These are phyloP conservation scores for Penicillium coffeae DNA, from an alignment of 495 filamentous ascomycete genomes.

Conservation along the genomic window DNA sequence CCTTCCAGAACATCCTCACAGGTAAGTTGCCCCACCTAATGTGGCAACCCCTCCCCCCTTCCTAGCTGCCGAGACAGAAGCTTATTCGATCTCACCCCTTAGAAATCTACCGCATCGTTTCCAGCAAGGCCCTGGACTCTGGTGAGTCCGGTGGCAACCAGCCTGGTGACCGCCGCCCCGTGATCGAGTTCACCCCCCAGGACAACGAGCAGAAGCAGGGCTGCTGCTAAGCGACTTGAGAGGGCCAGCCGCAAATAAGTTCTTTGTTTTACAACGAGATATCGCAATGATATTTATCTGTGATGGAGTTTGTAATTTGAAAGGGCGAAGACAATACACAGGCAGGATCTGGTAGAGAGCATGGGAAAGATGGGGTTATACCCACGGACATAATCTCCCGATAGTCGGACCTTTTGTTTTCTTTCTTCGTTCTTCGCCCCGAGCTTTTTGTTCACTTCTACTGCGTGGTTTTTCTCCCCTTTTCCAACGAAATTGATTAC, in stretches of 20 bases:
- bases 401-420: conserved; percentile 27
- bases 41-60: neutral
- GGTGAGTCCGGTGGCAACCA: conserved; percentile 72
- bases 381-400: conserved; percentile 17
- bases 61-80: neutral
- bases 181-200: conserved; percentile 74
- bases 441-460: conserved; percentile 16
- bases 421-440: conserved; percentile 17
- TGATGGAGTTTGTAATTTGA: conserved; percentile 41
- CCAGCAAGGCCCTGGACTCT: conserved; percentile 89
- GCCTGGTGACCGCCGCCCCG: conserved; percentile 65
- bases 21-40: conserved; percentile 52
- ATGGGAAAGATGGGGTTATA: conserved; percentile 20
- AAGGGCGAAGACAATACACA: conserved; percentile 35
- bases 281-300: conserved; percentile 41
- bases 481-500: conserved; percentile 34
- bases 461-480: conserved; percentile 13
- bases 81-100: conserved; percentile 3
- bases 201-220: conserved; percentile 75
- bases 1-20: conserved; percentile 99
- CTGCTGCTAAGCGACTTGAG: conserved; percentile 68
- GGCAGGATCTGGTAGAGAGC: conserved; percentile 36
- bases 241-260: conserved; percentile 35
- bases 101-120: conserved; percentile 99
- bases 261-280: conserved; percentile 42